Base-by-base conservation (phyloP, 805 yeast genomes). In the Pichia deserticola region DNA sequence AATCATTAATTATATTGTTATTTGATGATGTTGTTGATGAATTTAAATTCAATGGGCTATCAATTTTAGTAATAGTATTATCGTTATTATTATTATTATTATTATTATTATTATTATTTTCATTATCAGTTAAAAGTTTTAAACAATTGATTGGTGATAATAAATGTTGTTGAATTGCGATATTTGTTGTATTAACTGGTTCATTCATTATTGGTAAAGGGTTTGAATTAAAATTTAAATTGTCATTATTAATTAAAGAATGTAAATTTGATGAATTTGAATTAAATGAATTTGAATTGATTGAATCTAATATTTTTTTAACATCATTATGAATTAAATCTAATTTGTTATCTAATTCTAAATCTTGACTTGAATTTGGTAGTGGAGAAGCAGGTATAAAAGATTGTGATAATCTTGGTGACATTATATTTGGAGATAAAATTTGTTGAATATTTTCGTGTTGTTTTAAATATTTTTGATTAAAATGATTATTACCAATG, bases 81-180 rank as follows among this genome's bases (percentile, higher is more conserved):
- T 20, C 8, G 1, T 9, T 6, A 27, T 39, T 39, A 6, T 12
- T 5, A 9, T 7, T 5, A 7, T n/a, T 28, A 6, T 25, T 7
- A 9, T 15, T 12, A 7, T 6, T 28, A 5, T 13, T 11, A n/a
- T 15, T 10, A 32, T 20, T 28, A 40, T 30, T 36, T n/a, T 36
- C 47, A 10, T 13, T 7, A n/a, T 44, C 41, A 9, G 44, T 37
- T 25, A 33, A 29, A 3, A 29, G 25, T 20, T 45, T 46, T 12
- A 50, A 11, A 33, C 15, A 42, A 12, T 42, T 50, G 7, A 47
- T 36, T 3, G 52, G 52, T 8, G 52, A 42, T 34, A 42, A 47
- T 9, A 36, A 13, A 20, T 50, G 44, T 11, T 20, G 33, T 29
- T 49, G 51, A 7, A 36, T 44, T 10, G 51, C 44, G 5, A 49